Percentiles rank a stretch among this genome's conserved stretches.
Evolutionary conservation across 1,284 basidiomycete species (phyloP).

Genomic region (Trametes polyzona): DNA sequence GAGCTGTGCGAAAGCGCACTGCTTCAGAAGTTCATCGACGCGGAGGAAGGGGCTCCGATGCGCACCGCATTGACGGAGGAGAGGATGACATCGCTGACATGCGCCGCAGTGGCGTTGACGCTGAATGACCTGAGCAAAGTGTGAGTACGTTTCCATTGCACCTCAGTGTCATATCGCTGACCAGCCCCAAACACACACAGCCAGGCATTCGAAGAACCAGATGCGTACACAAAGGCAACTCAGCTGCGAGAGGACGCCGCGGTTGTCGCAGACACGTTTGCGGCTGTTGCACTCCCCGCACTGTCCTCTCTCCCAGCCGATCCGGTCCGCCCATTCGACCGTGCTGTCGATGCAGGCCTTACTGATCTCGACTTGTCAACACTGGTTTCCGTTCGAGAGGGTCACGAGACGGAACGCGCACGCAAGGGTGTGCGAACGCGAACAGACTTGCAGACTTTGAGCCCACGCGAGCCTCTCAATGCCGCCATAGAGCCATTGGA

Average conservation of each 20-base stretch:
- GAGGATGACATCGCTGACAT: neutral
- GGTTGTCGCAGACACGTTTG: neutral
- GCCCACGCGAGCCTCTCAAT: neutral
- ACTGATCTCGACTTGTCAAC: neutral
- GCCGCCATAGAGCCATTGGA: neutral
- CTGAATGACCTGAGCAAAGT: neutral
- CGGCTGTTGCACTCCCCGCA: neutral
- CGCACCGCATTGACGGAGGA: neutral
- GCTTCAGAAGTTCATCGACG: neutral
- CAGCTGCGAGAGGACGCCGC: neutral
- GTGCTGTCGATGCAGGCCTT: neutral
- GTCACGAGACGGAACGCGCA: conserved; percentile 2
- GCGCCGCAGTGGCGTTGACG: conserved; percentile 2
- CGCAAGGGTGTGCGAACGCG: neutral
- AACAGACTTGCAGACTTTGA: neutral
- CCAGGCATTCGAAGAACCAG: neutral
- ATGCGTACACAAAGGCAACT: neutral
- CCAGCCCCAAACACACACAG: neutral
- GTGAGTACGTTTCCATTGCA: neutral
- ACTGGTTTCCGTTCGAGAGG: neutral
- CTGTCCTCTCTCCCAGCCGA: neutral
- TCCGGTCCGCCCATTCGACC: neutral
- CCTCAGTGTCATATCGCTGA: neutral
- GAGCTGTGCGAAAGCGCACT: neutral
- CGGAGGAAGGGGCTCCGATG: neutral